Evolutionary conservation across 2,329 filamentous ascomycete genomes (phyloP).

Genomic region (Scedosporium boydii): DNA sequence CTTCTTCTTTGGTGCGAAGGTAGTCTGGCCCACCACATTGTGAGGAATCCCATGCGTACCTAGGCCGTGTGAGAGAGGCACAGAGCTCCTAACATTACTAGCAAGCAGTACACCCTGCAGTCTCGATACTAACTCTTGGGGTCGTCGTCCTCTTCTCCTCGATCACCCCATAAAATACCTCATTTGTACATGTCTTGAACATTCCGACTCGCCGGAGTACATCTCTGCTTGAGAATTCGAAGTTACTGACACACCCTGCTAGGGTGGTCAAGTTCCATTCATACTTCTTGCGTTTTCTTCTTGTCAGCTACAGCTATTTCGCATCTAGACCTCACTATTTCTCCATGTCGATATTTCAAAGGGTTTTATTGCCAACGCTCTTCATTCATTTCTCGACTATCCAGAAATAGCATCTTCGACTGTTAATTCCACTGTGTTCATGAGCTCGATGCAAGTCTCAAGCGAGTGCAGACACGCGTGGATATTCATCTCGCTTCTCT

Average conservation of each 20-base stretch:
- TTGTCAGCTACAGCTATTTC: not conserved
- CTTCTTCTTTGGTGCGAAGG: not conserved
- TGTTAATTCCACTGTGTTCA: conserved; percentile 1
- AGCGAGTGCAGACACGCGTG: not conserved
- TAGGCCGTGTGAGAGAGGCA: not conserved
- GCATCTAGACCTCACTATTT: not conserved
- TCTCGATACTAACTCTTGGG: too few relatives aligned
- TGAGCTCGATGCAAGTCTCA: conserved; percentile 2
- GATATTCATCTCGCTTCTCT: conserved; percentile 3
- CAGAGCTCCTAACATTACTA: not conserved
- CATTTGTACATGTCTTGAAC: not conserved
- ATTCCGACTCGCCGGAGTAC: not conserved
- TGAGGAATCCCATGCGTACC: not conserved
- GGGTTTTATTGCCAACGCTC: not conserved
- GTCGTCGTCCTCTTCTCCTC: not conserved
- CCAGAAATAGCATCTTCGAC: not conserved
- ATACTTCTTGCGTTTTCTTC: too few relatives aligned
- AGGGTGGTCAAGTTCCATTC: too few relatives aligned
- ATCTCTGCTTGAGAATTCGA: not conserved
- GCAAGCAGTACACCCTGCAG: not conserved
- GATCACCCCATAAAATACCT: not conserved
- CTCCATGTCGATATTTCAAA: not conserved
- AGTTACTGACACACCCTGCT: not conserved
- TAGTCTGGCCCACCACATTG: not conserved
- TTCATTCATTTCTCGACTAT: not conserved